A percentile compares a stretch with the other conserved stretches of the same genome.
These are phyloP conservation scores for Ophiostoma ips DNA, from an alignment of 2,329 filamentous ascomycete species.

Conservation along the genomic window DNA sequence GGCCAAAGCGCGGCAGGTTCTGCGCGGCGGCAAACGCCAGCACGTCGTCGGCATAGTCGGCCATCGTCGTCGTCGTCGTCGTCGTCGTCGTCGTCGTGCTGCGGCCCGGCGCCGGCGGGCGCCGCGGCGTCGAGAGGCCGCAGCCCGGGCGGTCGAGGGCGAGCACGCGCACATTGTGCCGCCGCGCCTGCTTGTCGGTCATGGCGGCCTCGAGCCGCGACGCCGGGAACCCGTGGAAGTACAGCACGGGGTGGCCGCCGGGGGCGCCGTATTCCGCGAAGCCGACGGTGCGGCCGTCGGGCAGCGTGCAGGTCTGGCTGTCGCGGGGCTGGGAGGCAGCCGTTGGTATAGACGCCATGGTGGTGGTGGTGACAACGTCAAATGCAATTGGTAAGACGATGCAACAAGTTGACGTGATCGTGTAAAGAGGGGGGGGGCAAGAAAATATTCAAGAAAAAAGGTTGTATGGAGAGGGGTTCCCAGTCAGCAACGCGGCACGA, in stretches of 20 bases:
- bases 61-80: constrained; percentile 20
- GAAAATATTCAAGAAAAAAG: too few species aligned
- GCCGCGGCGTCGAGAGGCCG: constrained; percentile 25
- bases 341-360: not conserved
- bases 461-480: too few species aligned
- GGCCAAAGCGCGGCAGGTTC: constrained; percentile 18
- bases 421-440: too few species aligned
- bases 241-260: constrained; percentile 22
- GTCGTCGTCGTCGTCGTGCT: constrained; percentile 22
- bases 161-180: constrained; percentile 21
- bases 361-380: not conserved
- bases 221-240: constrained; percentile 29
- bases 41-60: constrained; percentile 25
- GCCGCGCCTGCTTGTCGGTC: constrained; percentile 17
- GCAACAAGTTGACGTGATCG: too few species aligned
- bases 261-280: constrained; percentile 26
- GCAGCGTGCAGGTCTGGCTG: constrained; percentile 21
- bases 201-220: constrained; percentile 25
- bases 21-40: constrained; percentile 18
- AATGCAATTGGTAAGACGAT: too few species aligned
- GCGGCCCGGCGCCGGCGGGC: too few species aligned
- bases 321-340: constrained; percentile 1
- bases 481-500: too few species aligned
- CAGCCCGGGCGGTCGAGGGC: constrained; percentile 29
- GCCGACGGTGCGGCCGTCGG: constrained; percentile 27